Evolutionary conservation across 176 grass and related monocot species (phyloP), one percentile per base, ranked within the genome.

Genomic region (Urochloa ruziziensis): DNA sequence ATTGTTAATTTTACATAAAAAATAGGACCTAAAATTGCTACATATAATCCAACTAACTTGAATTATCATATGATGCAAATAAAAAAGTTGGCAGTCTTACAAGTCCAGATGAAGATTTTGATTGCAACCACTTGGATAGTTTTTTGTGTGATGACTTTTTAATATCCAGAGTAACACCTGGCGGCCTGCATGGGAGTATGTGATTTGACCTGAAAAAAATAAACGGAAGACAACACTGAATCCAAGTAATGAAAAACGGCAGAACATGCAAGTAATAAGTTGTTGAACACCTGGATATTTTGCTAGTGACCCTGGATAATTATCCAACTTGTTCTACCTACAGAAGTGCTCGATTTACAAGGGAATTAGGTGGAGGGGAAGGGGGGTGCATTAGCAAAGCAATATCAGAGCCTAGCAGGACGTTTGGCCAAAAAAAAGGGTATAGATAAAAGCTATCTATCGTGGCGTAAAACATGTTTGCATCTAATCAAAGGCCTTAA

Each of bases 71-170:
- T 61, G 14, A 36, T 37, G 63, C n/a, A 71, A 12, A 82, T 23
- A 18, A 67, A 36, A 85, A 65, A 65, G 56, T 66, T 47, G 15
- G 13, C 17, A 66, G 54, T 65, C 92, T 91, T 89, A 98, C 96
- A 84, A 98, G 87, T 62, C 89, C 87, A 66, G 89, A 52, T 35
- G 87, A 93, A 90, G 87, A 83, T 87, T 98, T 98, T 77, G 93
- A 93, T n/a, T 91, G 91, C 73, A 98, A 62, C 96, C 96, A 98
- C 85, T 98, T 95, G 3, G 93, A 92, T 65, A 98, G 43, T 73
- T 95, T 98, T 81, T 95, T 98, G 75, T 98, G 91, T 77, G 96
- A 95, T 34, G 93, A 98, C 33, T 85, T 95, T 73, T 98, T 98
- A 49, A 98, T 95, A 84, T 98, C 93, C 85, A 98, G 82, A 78